Evolutionary conservation across 2,329 filamentous ascomycete genomes (phyloP).

Genomic region (Verruconis gallopava): DNA sequence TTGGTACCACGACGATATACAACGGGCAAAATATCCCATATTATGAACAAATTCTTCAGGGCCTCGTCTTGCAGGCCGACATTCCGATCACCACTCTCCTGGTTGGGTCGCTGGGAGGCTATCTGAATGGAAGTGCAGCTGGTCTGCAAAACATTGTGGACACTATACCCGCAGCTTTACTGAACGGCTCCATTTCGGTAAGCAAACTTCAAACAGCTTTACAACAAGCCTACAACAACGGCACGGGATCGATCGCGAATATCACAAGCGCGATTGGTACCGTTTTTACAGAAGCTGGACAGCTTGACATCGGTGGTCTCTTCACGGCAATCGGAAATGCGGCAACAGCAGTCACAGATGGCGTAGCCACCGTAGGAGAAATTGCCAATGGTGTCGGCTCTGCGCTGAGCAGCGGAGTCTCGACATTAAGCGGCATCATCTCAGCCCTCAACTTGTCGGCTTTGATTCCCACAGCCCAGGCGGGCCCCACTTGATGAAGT

Average conservation of each 20-base stretch:
- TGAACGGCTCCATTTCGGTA: neutral
- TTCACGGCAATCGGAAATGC: neutral
- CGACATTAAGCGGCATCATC: neutral
- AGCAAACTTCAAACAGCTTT: neutral
- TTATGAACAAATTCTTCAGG: neutral
- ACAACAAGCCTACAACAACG: neutral
- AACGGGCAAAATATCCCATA: conserved; percentile 1
- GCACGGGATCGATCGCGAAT: neutral
- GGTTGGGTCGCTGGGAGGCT: neutral
- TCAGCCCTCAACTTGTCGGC: neutral
- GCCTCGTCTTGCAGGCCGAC: neutral
- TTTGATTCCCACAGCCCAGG: neutral
- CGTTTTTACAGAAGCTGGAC: neutral
- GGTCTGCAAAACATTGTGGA: neutral
- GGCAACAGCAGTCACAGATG: neutral
- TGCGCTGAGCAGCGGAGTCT: neutral
- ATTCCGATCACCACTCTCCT: neutral
- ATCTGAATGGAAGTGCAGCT: neutral
- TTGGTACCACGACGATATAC: neutral
- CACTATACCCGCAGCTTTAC: neutral
- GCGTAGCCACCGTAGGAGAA: neutral
- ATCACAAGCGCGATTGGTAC: neutral
- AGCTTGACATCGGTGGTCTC: neutral
- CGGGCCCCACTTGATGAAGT: neutral
- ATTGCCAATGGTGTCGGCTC: neutral